Base-by-base conservation (phyloP, 148 eudicot genomes). In the Dysphania ambrosioides region DNA sequence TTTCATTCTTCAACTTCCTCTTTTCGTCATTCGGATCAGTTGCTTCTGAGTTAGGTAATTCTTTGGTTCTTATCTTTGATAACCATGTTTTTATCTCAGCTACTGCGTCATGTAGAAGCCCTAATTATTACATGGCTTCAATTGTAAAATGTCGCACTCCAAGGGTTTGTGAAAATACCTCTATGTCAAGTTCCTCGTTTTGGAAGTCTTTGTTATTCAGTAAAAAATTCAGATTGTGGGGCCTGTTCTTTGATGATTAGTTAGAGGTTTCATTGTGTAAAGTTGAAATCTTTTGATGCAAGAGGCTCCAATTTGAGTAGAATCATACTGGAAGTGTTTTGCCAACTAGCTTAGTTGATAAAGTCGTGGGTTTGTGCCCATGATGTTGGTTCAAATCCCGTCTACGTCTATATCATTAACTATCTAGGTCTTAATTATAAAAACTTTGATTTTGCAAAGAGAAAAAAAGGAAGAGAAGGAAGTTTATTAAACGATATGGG, bases 1-100 rank as follows among this genome's bases (percentile, higher is more conserved):
- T 56, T 72, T 66, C 77, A 12, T 35, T 41, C 59, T 32, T 27
- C 73, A 15, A 30, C 6, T 55, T n/a, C 42, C 16, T 55, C 76
- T 32, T 61, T 67, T 79, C 70, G 77, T 44, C 73, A 24, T 79
- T 73, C 10, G 36, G 64, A 44, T 79, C 82, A 47, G 29, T 62
- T 56, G 47, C 69, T 70, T 18, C 57, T 74, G 44, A 61, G 61
- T 51, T 78, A 24, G 78, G 78, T 79, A 30, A 51, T 12, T 53
- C 15, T 18, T 35, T 68, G 31, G 1, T 40, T 66, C 42, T 10
- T 38, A 41, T 24, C 32, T 57, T 42, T 31, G 13, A 15, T 40
- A 38, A 38, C 18, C 47, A 5, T 72, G 13, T 66, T 66, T 21
- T n/a, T 9, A 8, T 66, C 16, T 63, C 9, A 0, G 40, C 11